phyloP scores from a whole-genome alignment of 257 asterid genomes.

The Gardenia jasminoides region DNA sequence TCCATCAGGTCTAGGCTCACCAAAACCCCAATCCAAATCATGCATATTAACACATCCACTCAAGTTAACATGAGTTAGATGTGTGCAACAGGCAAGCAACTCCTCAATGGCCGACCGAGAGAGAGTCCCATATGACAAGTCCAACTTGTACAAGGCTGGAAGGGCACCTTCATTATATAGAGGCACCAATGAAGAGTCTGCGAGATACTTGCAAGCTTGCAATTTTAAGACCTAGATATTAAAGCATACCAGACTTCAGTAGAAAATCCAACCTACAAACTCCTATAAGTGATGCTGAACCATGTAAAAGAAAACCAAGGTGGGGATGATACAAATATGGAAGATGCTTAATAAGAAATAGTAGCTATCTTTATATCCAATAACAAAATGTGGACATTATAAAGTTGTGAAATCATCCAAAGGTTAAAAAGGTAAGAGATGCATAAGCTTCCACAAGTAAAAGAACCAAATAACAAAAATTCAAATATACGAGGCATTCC shows the following conservation, averaged over 20 bases:
- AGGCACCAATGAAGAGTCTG: slow-evolving; percentile 80
- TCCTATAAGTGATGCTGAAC: background rate
- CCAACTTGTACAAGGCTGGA: slow-evolving; percentile 82
- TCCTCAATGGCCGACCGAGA: slow-evolving; percentile 90
- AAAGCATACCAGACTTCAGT: background rate
- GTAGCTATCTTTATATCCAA: background rate
- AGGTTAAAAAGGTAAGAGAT: background rate
- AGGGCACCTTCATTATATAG: slow-evolving; percentile 84
- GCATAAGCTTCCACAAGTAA: background rate
- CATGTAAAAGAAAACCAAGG: background rate
- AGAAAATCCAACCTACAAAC: background rate
- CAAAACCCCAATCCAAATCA: slow-evolving; percentile 83
- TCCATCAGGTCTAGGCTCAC: slow-evolving; percentile 24
- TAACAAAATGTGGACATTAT: background rate
- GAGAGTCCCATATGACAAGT: slow-evolving; percentile 89
- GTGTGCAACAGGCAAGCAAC: slow-evolving; percentile 82
- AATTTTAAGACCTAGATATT: slow-evolving; percentile 69
- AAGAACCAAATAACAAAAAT: background rate
- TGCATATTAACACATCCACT: slow-evolving; percentile 95
- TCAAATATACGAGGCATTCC: background rate
- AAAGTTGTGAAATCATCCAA: background rate
- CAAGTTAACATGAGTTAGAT: slow-evolving; percentile 86
- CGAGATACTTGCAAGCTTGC: slow-evolving; percentile 99
- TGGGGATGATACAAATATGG: background rate
- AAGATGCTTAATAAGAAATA: background rate